These are phyloP conservation scores for Marchantia polymorpha DNA, from an alignment of 225 moss, liverwort and hornwort species.

Conservation along the genomic window DNA sequence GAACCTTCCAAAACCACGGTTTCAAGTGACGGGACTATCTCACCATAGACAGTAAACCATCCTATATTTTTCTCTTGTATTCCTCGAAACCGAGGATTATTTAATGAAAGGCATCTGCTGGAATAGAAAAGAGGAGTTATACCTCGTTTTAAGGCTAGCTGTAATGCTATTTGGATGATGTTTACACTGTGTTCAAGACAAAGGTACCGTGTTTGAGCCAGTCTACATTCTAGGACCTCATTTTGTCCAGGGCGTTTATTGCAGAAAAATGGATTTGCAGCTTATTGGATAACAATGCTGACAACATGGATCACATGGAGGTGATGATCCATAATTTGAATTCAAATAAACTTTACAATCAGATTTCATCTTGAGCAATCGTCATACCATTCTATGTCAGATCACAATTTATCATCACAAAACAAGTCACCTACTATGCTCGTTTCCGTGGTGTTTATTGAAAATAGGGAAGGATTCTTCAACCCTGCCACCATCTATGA, in stretches of 20 bases:
- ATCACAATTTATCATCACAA: background rate
- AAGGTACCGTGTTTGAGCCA: too few relatives aligned
- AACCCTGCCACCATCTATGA: slow-evolving; percentile 61
- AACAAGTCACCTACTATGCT: background rate
- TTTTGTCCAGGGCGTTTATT: background rate
- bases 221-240: background rate
- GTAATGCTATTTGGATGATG: too few relatives aligned
- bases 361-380: too few relatives aligned
- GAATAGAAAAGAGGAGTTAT: too few relatives aligned
- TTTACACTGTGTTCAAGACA: too few relatives aligned
- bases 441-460: background rate
- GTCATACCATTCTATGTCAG: background rate
- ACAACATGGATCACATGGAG: slow-evolving; percentile 62
- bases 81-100: too few relatives aligned
- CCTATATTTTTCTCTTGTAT: too few relatives aligned
- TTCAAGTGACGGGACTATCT: too few relatives aligned
- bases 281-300: slow-evolving; percentile 58
- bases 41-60: too few relatives aligned
- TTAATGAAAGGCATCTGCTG: too few relatives aligned
- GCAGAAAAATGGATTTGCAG: slow-evolving; percentile 73
- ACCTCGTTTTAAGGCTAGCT: too few relatives aligned
- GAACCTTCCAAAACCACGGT: too few relatives aligned
- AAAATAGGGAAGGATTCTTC: slow-evolving; percentile 49
- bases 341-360: background rate
- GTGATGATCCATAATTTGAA: slow-evolving; percentile 15